Percentiles rank a stretch among this genome's conserved stretches.
phyloP scores from a whole-genome alignment of 768 basidiomycete species.

The Ramaria rubella region DNA sequence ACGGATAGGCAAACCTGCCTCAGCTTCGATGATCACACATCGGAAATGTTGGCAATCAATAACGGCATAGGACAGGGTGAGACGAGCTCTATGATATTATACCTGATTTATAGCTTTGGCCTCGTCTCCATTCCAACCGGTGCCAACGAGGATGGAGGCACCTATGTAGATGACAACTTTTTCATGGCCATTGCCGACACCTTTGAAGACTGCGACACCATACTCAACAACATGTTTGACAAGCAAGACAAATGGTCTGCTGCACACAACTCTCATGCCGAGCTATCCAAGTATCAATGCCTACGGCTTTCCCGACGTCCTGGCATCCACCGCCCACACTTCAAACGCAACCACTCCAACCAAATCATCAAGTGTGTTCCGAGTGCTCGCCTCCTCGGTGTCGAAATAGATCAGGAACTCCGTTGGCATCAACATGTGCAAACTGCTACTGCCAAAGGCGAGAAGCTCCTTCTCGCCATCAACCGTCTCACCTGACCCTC shows the following conservation, averaged over 20 bases:
- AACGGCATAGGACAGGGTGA: conserved; percentile 11
- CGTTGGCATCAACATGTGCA: no score
- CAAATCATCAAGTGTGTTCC: neutral
- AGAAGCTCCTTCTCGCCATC: neutral
- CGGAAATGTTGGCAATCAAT: neutral
- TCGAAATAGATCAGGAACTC: no score
- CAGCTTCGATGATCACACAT: no score
- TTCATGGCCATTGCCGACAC: conserved; percentile 19
- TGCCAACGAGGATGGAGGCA: neutral
- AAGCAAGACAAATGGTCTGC: conserved; percentile 24
- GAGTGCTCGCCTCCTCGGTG: no score
- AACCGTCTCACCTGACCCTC: neutral
- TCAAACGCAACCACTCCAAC: neutral
- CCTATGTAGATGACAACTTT: no score
- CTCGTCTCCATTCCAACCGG: neutral
- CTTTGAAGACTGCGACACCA: conserved; percentile 18
- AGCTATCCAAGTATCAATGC: conserved; percentile 25
- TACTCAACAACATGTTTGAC: conserved; percentile 22
- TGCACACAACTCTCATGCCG: conserved; percentile 26
- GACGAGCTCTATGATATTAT: conserved; percentile 12
- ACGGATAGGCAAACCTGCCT: no score
- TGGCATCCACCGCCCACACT: neutral
- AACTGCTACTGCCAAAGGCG: neutral
- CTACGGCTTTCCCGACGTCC: neutral
- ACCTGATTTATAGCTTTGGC: conserved; percentile 12